A percentile compares a stretch with the other conserved stretches of the same genome.
phyloP scores from a whole-genome alignment of 768 basidiomycete species.

The Calocybe indica region DNA sequence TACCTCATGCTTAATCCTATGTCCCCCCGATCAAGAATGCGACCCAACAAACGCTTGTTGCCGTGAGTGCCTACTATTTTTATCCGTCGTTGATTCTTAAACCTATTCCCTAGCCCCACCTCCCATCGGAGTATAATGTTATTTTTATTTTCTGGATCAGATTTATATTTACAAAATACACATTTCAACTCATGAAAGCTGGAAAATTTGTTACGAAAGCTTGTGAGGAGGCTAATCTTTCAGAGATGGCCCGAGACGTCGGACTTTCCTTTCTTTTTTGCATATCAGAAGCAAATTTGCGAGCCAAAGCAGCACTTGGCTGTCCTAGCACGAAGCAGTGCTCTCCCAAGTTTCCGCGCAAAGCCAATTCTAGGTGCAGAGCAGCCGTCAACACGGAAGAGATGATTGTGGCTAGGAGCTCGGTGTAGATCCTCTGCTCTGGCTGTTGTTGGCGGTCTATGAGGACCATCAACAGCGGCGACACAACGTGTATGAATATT shows the following conservation, averaged over 20 bases:
- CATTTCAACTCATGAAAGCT: constrained; percentile 40
- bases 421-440: constrained; percentile 51
- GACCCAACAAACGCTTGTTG: constrained; percentile 70
- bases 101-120: constrained; percentile 36
- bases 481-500: constrained; percentile 62
- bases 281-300: constrained; percentile 59
- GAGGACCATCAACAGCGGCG: constrained; percentile 51
- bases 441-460: constrained; percentile 48
- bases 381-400: constrained; percentile 63
- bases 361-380: constrained; percentile 66
- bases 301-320: constrained; percentile 56
- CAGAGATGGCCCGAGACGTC: constrained; percentile 48
- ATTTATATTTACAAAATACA: not conserved
- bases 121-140: constrained; percentile 27
- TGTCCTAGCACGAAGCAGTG: constrained; percentile 51
- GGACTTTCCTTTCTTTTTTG: constrained; percentile 42
- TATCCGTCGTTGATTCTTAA: not conserved
- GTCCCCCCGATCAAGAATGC: constrained; percentile 65
- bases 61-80: constrained; percentile 44
- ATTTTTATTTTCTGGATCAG: constrained; percentile 7
- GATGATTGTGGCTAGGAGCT: constrained; percentile 60
- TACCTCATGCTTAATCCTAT: constrained; percentile 65
- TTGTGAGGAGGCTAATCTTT: constrained; percentile 55
- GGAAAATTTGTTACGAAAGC: constrained; percentile 74
- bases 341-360: constrained; percentile 47